Conservation (phyloP, 352 stramenopile genomes). For the Phytophthora pistaciae region DNA sequence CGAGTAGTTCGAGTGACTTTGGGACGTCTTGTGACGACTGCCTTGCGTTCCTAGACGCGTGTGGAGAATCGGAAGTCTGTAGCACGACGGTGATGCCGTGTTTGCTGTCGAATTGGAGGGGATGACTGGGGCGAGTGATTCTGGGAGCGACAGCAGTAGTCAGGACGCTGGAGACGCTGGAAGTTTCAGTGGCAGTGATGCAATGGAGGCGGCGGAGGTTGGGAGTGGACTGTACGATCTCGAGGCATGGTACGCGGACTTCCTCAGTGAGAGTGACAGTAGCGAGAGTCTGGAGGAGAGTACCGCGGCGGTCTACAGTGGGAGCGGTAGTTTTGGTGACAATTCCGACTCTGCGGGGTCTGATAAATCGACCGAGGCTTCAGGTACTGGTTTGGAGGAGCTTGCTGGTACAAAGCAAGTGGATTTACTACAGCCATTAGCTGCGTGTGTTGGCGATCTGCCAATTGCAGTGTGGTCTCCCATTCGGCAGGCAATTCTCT, state of each 20-base stretch:
- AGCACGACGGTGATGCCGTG: constrained; percentile 18
- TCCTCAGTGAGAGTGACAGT: background rate
- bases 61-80: constrained; percentile 14
- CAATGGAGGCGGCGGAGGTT: background rate
- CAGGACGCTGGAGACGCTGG: constrained; percentile 2
- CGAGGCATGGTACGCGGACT: background rate
- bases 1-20: background rate
- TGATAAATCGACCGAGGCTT: background rate
- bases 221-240: background rate
- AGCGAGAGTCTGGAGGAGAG: background rate
- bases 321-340: background rate
- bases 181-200: background rate
- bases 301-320: background rate
- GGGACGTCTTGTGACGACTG: constrained; percentile 17
- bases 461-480: constrained; percentile 9
- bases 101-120: constrained; percentile 16
- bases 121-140: background rate
- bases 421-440: constrained; percentile 21
- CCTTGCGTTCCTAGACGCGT: constrained; percentile 14
- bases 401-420: background rate
- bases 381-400: background rate
- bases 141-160: background rate
- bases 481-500: constrained; percentile 20
- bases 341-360: background rate
- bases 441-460: constrained; percentile 3